Percentiles rank a stretch among this genome's conserved stretches.
phyloP scores from a whole-genome alignment of 163 green algal species.

The Botryococcus braunii region DNA sequence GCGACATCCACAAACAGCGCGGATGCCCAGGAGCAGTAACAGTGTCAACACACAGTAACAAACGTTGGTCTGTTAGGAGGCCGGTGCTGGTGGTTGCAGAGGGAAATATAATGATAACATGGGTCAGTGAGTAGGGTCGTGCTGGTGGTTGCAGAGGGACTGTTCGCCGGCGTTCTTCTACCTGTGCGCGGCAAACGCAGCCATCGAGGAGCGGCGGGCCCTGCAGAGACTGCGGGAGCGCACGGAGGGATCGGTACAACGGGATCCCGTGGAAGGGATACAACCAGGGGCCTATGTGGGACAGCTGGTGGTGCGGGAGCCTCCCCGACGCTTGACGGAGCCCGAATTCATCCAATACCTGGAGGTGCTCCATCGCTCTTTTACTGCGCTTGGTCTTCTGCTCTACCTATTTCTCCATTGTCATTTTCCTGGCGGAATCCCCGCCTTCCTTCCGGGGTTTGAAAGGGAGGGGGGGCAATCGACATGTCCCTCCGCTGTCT shows the following conservation, averaged over 20 bases:
- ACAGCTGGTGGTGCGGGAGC: constrained; percentile 29
- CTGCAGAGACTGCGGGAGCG: not conserved
- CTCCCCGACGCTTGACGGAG: constrained; percentile 30
- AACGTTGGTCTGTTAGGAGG: too few species aligned
- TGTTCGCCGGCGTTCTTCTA: constrained; percentile 30
- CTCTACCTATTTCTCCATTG: too few species aligned
- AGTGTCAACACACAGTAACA: too few species aligned
- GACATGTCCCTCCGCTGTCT: too few species aligned
- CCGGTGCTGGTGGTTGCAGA: too few species aligned
- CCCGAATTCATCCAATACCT: constrained; percentile 41
- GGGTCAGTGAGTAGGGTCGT: too few species aligned
- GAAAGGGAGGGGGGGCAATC: not conserved
- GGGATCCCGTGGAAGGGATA: constrained; percentile 8
- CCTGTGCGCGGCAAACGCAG: constrained; percentile 20
- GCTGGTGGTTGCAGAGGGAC: constrained; percentile 26
- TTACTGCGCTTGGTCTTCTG: too few species aligned
- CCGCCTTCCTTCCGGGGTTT: not conserved
- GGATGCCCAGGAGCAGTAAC: too few species aligned
- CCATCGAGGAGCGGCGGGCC: constrained; percentile 23
- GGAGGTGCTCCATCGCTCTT: constrained; percentile 17
- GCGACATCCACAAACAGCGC: too few species aligned
- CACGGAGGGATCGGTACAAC: not conserved
- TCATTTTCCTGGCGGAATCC: too few species aligned
- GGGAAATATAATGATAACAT: too few species aligned
- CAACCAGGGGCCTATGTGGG: constrained; percentile 37